Evolutionary conservation across 129 eudicot species (phyloP).

Genomic region (Centrapalus pauciflorus): DNA sequence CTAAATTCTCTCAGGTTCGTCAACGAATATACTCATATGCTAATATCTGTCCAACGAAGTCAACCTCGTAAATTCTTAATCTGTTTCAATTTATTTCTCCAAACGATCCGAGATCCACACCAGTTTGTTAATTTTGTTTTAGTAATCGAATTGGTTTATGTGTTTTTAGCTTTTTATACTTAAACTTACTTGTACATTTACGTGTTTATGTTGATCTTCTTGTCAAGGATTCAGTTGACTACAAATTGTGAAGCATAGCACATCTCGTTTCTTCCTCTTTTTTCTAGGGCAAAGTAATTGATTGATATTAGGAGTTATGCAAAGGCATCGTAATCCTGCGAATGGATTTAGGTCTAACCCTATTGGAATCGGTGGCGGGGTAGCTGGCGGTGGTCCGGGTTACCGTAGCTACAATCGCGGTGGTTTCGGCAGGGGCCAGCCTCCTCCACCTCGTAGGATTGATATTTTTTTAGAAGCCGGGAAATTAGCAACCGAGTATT

Average conservation of each 20-base stretch:
- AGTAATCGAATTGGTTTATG: not conserved
- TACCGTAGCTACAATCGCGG: conserved; percentile 60
- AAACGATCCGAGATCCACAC: conserved; percentile 15
- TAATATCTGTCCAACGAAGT: not conserved
- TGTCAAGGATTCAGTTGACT: conserved; percentile 11
- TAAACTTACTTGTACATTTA: conserved; percentile 4
- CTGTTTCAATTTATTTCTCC: not conserved
- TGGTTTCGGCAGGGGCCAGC: conserved; percentile 65
- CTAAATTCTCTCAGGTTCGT: conserved; percentile 25
- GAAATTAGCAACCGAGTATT: conserved; percentile 76
- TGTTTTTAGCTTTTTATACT: conserved; percentile 11
- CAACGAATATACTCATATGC: conserved; percentile 8
- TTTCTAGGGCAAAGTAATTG: conserved; percentile 10
- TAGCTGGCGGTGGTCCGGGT: conserved; percentile 37
- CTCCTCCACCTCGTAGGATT: conserved; percentile 45
- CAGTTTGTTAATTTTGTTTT: not conserved
- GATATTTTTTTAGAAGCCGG: conserved; percentile 92
- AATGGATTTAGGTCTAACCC: conserved; percentile 64
- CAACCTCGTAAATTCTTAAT: conserved; percentile 13
- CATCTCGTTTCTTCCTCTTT: not conserved
- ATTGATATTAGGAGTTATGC: conserved; percentile 17
- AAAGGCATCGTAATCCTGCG: conserved; percentile 57
- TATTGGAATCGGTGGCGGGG: conserved; percentile 52
- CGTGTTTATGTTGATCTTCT: not conserved
- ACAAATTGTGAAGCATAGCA: not conserved